These are phyloP conservation scores for Marasmius fiardii DNA, from an alignment of 1,284 basidiomycete genomes.

Conservation along the genomic window DNA sequence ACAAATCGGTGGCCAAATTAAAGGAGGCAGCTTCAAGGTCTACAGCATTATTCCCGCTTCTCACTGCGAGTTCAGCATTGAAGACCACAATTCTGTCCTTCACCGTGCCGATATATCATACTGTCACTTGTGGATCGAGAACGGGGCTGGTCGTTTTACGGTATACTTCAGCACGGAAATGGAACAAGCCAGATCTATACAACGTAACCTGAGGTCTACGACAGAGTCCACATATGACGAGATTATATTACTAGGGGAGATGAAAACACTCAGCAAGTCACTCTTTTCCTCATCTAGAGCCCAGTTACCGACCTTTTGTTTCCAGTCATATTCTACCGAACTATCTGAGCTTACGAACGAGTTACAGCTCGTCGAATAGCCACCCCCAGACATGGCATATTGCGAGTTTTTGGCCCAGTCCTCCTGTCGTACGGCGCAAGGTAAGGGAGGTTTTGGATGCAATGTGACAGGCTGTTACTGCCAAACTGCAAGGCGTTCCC, in stretches of 20 bases:
- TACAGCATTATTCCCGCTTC: too few relatives aligned
- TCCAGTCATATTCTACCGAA: conserved; percentile 71
- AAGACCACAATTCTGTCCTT: too few relatives aligned
- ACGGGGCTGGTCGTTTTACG: conserved; percentile 70
- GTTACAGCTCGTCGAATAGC: conserved; percentile 66
- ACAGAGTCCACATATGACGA: conserved; percentile 81
- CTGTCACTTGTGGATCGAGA: too few relatives aligned
- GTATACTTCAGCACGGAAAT: conserved; percentile 74
- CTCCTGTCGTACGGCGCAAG: conserved; percentile 55
- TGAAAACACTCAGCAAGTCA: conserved; percentile 74
- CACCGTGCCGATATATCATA: too few relatives aligned
- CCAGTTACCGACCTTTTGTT: conserved; percentile 7
- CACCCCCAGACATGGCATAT: conserved; percentile 58
- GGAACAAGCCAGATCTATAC: conserved; percentile 63
- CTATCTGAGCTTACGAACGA: conserved; percentile 62
- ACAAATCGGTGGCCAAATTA: too few relatives aligned
- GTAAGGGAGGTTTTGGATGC: conserved; percentile 61
- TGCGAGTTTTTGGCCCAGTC: conserved; percentile 56
- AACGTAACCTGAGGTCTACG: conserved; percentile 60
- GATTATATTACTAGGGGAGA: conserved; percentile 84
- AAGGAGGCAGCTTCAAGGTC: too few relatives aligned
- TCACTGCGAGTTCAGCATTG: too few relatives aligned
- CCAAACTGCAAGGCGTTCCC: conserved; percentile 14
- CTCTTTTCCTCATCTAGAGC: conserved; percentile 11
- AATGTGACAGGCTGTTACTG: conserved; percentile 49